Evolutionary conservation across 345 rosid species (phyloP), one percentile per base, ranked within the genome.

Genomic region (Zanthoxylum bungeanum): DNA sequence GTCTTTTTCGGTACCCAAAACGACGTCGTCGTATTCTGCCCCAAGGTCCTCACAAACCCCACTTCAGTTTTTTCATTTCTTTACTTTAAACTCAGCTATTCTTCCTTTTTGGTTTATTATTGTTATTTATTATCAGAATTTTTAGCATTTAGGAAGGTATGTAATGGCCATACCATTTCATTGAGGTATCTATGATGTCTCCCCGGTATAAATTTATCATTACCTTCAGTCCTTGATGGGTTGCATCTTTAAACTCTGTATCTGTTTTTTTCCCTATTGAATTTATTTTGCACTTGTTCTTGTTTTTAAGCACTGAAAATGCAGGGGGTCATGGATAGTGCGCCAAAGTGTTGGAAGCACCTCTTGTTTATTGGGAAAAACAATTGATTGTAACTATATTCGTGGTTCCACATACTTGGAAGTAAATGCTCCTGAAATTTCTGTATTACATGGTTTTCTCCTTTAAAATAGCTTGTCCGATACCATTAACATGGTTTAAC

Each of bases 281-380:
- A 34, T 40, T 72, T 53, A 4, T 74, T 37, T 42, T 44, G 9
- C 63, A 24, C 37, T 33, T 34, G 27, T 66, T 68, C 65, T 44
- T 60, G 6, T 33, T 39, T 52, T 61, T 57, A 44, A 36, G 44
- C 17, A 21, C 3, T 68, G 24, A 51, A 61, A 59, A 47, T 77
- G 73, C 86, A 92, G 99, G 98, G 98, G 99, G 12, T 95, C 99
- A 30, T 95, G 99, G 99, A 92, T 95, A 67, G 99, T 95, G 61
- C 89, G 97, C 50, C 99, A 95, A 80, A 95, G 99, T 69, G 98
- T 95, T 67, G 99, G 99, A 76, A 95, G 97, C 83, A 95, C 98
- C 33, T 97, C 99, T 5, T 95, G 99, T 80, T 84, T 95, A 69
- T 77, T 95, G 77, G 99, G 99, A 52, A 92, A 93, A 78, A 96